phyloP scores from a whole-genome alignment of 2,329 filamentous ascomycete species.

The Colletotrichum higginsianum region DNA sequence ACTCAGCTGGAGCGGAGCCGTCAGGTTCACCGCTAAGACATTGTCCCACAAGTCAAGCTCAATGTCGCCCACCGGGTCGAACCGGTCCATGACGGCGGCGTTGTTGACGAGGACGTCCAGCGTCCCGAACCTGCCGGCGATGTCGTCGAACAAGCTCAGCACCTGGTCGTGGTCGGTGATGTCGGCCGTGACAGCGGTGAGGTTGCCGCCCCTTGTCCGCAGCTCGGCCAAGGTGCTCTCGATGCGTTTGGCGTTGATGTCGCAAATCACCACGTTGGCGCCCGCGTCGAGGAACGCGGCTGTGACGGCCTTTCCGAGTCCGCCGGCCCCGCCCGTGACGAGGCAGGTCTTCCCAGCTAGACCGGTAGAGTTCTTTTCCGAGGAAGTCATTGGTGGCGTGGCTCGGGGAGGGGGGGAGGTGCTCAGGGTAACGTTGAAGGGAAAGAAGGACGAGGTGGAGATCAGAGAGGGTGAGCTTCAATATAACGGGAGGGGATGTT shows the following conservation, averaged over 20 bases:
- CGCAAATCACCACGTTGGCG: conserved; percentile 51
- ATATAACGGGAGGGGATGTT: not conserved
- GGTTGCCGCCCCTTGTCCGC: not conserved
- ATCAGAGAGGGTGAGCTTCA: not conserved
- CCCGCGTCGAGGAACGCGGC: conserved; percentile 48
- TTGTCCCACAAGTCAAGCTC: conserved; percentile 64
- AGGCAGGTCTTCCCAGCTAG: conserved; percentile 46
- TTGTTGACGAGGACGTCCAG: conserved; percentile 56
- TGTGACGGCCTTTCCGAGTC: conserved; percentile 51
- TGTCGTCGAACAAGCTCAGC: conserved; percentile 14
- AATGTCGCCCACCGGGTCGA: conserved; percentile 66
- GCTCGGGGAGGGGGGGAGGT: not conserved
- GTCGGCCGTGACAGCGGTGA: not conserved
- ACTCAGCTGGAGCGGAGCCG: conserved; percentile 66
- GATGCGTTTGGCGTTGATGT: conserved; percentile 44
- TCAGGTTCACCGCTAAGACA: conserved; percentile 70
- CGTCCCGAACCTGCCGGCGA: conserved; percentile 45
- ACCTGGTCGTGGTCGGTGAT: conserved; percentile 1
- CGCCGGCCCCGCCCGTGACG: conserved; percentile 50
- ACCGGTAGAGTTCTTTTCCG: not conserved
- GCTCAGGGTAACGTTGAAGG: not conserved
- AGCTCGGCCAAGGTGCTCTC: not conserved
- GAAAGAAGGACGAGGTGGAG: not conserved
- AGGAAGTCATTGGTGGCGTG: not conserved
- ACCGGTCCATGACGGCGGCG: conserved; percentile 63